A percentile compares a stretch with the other conserved stretches of the same genome.
Evolutionary conservation across 441 rosid genomes (phyloP).

Genomic region (Mallotus japonicus): DNA sequence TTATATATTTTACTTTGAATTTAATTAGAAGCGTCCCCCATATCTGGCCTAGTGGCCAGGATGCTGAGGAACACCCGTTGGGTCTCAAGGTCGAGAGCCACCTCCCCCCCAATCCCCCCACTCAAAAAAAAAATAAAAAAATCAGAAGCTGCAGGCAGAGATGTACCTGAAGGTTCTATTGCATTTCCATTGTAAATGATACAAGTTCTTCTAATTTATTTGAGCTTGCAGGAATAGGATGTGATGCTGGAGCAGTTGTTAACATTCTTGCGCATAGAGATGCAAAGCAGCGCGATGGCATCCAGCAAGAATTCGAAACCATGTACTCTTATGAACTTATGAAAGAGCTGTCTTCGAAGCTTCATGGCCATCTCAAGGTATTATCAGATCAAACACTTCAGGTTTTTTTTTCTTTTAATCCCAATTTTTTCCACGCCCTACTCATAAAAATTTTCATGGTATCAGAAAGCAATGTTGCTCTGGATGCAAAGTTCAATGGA

Average conservation of each 20-base stretch:
- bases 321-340: constrained; percentile 46
- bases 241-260: constrained; percentile 53
- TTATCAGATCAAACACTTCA: not conserved
- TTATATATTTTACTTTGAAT: no score
- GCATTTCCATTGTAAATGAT: no score
- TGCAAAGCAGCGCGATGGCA: constrained; percentile 56
- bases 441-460: not conserved
- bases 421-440: not conserved
- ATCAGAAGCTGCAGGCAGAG: no score
- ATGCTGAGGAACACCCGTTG: no score
- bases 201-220: not conserved
- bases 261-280: constrained; percentile 67
- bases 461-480: constrained; percentile 60
- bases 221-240: constrained; percentile 53
- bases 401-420: not conserved
- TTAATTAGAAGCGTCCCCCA: no score
- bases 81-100: no score
- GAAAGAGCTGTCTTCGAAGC: constrained; percentile 60
- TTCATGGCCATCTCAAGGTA: constrained; percentile 77
- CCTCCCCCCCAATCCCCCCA: no score
- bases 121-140: no score
- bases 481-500: constrained; percentile 72
- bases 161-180: no score
- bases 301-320: constrained; percentile 65
- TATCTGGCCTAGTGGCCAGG: no score